phyloP scores from a whole-genome alignment of 352 stramenopile species.

The Phytopythium ostracodes region DNA sequence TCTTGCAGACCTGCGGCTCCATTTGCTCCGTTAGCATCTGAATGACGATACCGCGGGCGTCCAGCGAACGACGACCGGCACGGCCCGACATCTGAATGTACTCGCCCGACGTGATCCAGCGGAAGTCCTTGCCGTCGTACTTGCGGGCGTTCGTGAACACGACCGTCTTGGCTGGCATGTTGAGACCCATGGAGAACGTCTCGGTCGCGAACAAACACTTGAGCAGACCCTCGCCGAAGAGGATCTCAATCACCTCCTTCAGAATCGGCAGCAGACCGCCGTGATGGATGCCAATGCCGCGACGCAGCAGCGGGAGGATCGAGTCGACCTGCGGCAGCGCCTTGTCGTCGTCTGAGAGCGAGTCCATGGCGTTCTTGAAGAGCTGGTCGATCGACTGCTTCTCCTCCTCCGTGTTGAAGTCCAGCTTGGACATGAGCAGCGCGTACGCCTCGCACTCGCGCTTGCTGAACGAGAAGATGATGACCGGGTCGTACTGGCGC shows the following conservation, averaged over 20 bases:
- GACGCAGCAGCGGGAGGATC: slow-evolving; percentile 95
- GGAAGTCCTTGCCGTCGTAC: slow-evolving; percentile 95
- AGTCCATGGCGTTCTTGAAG: slow-evolving; percentile 98
- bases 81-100: slow-evolving; percentile 95
- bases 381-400: slow-evolving; percentile 96
- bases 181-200: slow-evolving; percentile 97
- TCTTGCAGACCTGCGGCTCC: slow-evolving; percentile 95
- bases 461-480: slow-evolving; percentile 99
- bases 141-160: slow-evolving; percentile 98
- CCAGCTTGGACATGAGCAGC: slow-evolving; percentile 90
- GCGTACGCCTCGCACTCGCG: slow-evolving; percentile 96
- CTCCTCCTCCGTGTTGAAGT: slow-evolving; percentile 98
- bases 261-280: slow-evolving; percentile 98
- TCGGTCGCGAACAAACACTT: slow-evolving; percentile 99
- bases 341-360: slow-evolving; percentile 95
- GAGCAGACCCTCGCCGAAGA: slow-evolving; percentile 94
- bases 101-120: slow-evolving; percentile 96
- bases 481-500: slow-evolving; percentile 95
- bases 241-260: slow-evolving; percentile 97
- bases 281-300: slow-evolving; percentile 99
- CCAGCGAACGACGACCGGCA: slow-evolving; percentile 96
- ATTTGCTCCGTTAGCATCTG: slow-evolving; percentile 99
- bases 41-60: slow-evolving; percentile 97
- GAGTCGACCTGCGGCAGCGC: slow-evolving; percentile 97
- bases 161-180: slow-evolving; percentile 99